These are phyloP conservation scores for Cystobasidiopsis lactophilus DNA, from an alignment of 768 basidiomycete genomes.

Conservation along the genomic window DNA sequence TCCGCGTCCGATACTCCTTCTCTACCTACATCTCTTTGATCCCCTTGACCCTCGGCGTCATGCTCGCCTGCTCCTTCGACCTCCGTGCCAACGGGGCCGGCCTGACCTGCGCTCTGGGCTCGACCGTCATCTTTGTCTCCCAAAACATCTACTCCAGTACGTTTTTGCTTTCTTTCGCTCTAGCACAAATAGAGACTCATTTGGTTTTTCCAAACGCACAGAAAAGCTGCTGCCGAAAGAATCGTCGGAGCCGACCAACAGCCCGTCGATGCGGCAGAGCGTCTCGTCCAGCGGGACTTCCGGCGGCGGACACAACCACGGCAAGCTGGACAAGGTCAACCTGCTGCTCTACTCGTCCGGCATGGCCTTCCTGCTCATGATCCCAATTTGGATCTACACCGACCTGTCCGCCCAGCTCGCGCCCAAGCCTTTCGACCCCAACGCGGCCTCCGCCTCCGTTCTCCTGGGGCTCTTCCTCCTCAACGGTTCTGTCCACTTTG, in stretches of 20 bases:
- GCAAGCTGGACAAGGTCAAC: slow-evolving; percentile 92
- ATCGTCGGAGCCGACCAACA: neutral
- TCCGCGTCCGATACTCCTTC: slow-evolving; percentile 75
- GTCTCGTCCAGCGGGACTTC: slow-evolving; percentile 26
- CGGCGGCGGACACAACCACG: neutral
- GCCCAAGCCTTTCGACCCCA: slow-evolving; percentile 1
- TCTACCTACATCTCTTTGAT: slow-evolving; percentile 74
- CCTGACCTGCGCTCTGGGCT: slow-evolving; percentile 86
- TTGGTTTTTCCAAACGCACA: neutral
- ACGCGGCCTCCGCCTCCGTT: slow-evolving; percentile 21
- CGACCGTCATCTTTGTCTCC: slow-evolving; percentile 85
- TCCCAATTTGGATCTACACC: slow-evolving; percentile 79
- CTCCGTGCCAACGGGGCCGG: slow-evolving; percentile 70
- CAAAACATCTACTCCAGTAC: slow-evolving; percentile 87
- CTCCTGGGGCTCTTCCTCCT: slow-evolving; percentile 64
- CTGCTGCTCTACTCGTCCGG: slow-evolving; percentile 79
- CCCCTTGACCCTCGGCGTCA: slow-evolving; percentile 88
- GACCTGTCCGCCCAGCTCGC: slow-evolving; percentile 28
- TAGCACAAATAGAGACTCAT: too few relatives aligned
- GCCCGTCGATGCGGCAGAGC: slow-evolving; percentile 22
- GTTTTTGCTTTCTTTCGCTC: too few relatives aligned
- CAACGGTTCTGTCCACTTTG: slow-evolving; percentile 90
- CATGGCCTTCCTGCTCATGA: slow-evolving; percentile 86
- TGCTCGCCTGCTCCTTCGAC: slow-evolving; percentile 90
- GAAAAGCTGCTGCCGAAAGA: slow-evolving; percentile 71